Evolutionary conservation across 208 protist genomes (phyloP).

Genomic region (Crithidia mellificae): DNA sequence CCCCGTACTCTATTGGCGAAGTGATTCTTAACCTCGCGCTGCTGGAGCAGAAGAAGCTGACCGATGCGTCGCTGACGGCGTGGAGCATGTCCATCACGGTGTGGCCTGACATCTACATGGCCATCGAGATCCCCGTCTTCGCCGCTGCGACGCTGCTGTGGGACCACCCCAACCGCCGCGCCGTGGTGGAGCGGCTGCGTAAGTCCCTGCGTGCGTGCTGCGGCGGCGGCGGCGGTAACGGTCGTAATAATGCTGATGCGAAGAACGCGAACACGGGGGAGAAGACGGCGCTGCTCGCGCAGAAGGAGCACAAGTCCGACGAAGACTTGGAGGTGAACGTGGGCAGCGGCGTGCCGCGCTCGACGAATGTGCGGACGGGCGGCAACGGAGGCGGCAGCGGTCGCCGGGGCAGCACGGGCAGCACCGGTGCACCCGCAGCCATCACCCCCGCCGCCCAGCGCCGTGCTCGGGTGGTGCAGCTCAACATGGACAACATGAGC

Average conservation of each 20-base stretch:
- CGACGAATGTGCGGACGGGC: no score
- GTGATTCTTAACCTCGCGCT: slow-evolving; percentile 60
- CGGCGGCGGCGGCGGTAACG: not conserved
- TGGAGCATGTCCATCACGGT: slow-evolving; percentile 47
- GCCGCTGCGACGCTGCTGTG: slow-evolving; percentile 40
- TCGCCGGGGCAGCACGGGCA: not conserved
- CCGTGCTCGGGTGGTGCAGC: not conserved
- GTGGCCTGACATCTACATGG: slow-evolving; percentile 57
- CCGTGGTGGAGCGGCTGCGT: slow-evolving; percentile 15
- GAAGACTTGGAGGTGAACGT: not conserved
- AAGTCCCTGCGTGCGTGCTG: slow-evolving; percentile 1
- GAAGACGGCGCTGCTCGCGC: not conserved
- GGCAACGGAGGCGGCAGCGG: no score
- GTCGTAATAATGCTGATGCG: no score
- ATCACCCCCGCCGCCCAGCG: slow-evolving; percentile 8
- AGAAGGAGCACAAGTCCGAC: not conserved
- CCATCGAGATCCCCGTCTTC: slow-evolving; percentile 49
- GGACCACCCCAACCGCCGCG: slow-evolving; percentile 55
- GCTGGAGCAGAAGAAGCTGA: slow-evolving; percentile 32
- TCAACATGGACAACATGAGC: not conserved
- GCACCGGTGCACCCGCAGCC: not conserved
- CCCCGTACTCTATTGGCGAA: slow-evolving; percentile 64
- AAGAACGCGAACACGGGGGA: not conserved
- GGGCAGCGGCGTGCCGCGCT: slow-evolving; percentile 1
- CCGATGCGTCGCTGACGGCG: slow-evolving; percentile 16